phyloP scores from a whole-genome alignment of 495 filamentous ascomycete genomes.

The Friedmanniomyces simplex region DNA sequence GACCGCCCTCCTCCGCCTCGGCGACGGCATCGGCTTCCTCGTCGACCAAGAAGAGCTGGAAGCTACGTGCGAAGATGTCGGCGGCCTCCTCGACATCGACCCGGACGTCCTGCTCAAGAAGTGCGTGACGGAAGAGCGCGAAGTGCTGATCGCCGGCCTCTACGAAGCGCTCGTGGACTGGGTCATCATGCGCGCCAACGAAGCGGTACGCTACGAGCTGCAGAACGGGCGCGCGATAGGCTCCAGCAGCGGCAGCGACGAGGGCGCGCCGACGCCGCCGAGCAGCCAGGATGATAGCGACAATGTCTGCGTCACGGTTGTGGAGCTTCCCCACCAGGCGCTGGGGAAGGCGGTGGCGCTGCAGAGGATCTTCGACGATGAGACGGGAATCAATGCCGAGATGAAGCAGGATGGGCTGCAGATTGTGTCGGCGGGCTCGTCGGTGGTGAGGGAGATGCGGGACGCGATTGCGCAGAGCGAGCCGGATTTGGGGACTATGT shows the following conservation, averaged over 20 bases:
- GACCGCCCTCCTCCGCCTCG: slow-evolving; percentile 80
- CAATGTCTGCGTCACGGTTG: slow-evolving; percentile 76
- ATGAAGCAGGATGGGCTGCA: slow-evolving; percentile 92
- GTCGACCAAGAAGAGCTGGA: slow-evolving; percentile 81
- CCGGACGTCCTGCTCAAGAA: slow-evolving; percentile 71
- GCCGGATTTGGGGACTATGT: slow-evolving; percentile 69
- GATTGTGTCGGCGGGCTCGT: slow-evolving; percentile 55
- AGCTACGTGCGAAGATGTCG: slow-evolving; percentile 81
- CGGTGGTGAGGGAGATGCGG: slow-evolving; percentile 76
- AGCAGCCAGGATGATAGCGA: slow-evolving; percentile 57
- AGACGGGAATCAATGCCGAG: slow-evolving; percentile 83
- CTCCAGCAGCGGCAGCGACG: slow-evolving; percentile 51
- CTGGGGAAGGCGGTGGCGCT: slow-evolving; percentile 78
- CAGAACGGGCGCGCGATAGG: slow-evolving; percentile 47
- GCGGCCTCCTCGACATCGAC: slow-evolving; percentile 73
- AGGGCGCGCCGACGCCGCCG: slow-evolving; percentile 47
- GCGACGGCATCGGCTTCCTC: slow-evolving; percentile 74
- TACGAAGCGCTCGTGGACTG: slow-evolving; percentile 95
- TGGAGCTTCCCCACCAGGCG: slow-evolving; percentile 72
- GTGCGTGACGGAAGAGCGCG: slow-evolving; percentile 72
- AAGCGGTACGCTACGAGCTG: slow-evolving; percentile 71
- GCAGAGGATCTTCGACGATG: slow-evolving; percentile 84
- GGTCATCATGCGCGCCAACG: slow-evolving; percentile 81
- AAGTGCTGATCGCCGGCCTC: slow-evolving; percentile 68
- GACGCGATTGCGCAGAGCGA: slow-evolving; percentile 67